These are phyloP conservation scores for Balamuthia mandrillaris DNA, from an alignment of 208 protist species.

Conservation along the genomic window DNA sequence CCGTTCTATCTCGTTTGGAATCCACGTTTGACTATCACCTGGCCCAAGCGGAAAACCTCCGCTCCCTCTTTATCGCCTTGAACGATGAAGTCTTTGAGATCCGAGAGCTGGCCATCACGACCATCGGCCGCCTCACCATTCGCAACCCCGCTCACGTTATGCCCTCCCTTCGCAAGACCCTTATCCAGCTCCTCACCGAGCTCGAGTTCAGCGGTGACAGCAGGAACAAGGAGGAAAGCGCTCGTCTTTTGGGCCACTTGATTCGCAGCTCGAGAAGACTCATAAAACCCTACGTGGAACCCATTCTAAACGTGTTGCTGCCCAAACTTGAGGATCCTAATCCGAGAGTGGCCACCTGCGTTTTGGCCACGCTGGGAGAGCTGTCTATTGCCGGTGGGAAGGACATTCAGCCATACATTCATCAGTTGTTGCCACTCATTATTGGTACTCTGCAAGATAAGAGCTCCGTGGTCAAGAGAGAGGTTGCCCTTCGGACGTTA, in stretches of 20 bases:
- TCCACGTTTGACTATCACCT: neutral
- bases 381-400: conserved; percentile 69
- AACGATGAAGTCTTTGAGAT: conserved; percentile 85
- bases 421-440: conserved; percentile 76
- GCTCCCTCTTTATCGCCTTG: conserved; percentile 80
- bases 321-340: conserved; percentile 61
- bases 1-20: neutral
- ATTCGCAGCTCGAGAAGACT: conserved; percentile 68
- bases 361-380: conserved; percentile 75
- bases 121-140: conserved; percentile 78
- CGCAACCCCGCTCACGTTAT: conserved; percentile 82
- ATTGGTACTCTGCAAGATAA: conserved; percentile 81
- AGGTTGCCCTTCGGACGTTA: conserved; percentile 64
- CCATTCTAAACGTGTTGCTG: conserved; percentile 74
- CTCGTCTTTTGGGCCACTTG: conserved; percentile 71
- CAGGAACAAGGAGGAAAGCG: conserved; percentile 73
- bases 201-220: conserved; percentile 68
- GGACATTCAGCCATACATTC: conserved; percentile 65
- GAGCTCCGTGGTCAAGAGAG: conserved; percentile 60
- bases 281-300: conserved; percentile 76
- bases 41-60: conserved; percentile 66
- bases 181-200: conserved; percentile 83
- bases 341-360: conserved; percentile 36
- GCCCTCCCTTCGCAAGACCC: conserved; percentile 78
- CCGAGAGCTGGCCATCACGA: conserved; percentile 70